Conservation (phyloP, 2,329 filamentous ascomycete species). For the Alternaria tenuissima region DNA sequence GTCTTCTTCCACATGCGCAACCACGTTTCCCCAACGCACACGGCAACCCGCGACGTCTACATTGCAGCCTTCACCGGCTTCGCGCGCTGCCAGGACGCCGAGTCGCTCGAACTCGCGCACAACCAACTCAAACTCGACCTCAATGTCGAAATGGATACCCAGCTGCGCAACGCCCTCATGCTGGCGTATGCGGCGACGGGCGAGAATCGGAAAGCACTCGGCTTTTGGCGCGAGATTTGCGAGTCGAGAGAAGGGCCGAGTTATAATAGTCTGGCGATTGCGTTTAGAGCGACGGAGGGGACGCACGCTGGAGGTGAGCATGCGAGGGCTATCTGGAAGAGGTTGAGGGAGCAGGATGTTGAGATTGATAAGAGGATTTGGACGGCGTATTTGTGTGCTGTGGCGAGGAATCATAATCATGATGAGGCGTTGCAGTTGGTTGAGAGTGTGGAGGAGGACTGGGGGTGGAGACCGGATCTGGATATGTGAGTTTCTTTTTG, state of each 20-base stretch:
- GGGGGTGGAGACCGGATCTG: constrained; percentile 72
- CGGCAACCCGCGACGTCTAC: constrained; percentile 79
- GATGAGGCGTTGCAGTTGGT: constrained; percentile 73
- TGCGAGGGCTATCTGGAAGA: constrained; percentile 71
- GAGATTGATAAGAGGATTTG: constrained; percentile 78
- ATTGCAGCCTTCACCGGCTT: constrained; percentile 79
- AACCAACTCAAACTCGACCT: constrained; percentile 95
- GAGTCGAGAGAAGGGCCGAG: constrained; percentile 84
- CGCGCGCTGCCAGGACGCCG: constrained; percentile 65
- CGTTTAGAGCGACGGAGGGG: constrained; percentile 80
- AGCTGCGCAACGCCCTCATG: constrained; percentile 85
- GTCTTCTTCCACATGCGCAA: constrained; percentile 96
- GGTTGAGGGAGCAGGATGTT: constrained; percentile 77
- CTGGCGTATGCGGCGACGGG: constrained; percentile 79
- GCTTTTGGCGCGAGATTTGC: constrained; percentile 87
- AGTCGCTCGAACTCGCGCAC: constrained; percentile 78
- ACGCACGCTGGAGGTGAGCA: constrained; percentile 55
- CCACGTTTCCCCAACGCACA: constrained; percentile 67
- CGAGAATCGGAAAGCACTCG: constrained; percentile 71
- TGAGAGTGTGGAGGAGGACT: constrained; percentile 70
- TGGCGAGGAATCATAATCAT: constrained; percentile 76
- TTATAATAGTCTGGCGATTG: constrained; percentile 79
- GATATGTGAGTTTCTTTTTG: constrained; percentile 68
- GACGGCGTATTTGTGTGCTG: constrained; percentile 76
- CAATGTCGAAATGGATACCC: constrained; percentile 78